Conservation (phyloP, 306 rosid genomes). For the Argentina anserina region DNA sequence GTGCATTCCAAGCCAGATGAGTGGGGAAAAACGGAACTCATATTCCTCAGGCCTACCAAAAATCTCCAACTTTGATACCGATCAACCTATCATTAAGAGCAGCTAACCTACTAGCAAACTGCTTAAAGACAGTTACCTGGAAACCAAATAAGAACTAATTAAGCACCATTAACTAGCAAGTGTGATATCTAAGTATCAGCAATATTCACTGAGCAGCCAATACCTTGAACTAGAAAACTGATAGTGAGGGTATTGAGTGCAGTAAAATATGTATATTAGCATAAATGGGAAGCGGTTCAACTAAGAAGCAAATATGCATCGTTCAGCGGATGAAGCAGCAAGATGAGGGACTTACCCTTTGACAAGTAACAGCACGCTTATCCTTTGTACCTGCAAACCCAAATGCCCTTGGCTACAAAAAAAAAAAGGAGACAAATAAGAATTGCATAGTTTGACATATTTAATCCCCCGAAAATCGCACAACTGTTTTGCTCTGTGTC, state of each 20-base stretch:
- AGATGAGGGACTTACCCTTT: conserved; percentile 58
- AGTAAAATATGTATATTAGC: background rate
- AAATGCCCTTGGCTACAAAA: conserved; percentile 76
- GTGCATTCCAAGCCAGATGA: conserved; percentile 17
- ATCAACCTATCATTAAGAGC: conserved; percentile 82
- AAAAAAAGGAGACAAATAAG: conserved; percentile 15
- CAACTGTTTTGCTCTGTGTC: background rate
- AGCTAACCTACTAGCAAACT: conserved; percentile 69
- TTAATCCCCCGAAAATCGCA: background rate
- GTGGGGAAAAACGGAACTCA: conserved; percentile 4
- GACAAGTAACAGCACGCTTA: conserved; percentile 85
- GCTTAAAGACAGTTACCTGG: conserved; percentile 89
- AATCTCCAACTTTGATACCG: conserved; percentile 86
- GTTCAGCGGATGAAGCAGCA: conserved; percentile 7
- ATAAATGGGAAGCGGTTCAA: background rate
- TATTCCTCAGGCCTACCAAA: conserved; percentile 61
- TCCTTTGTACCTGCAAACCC: conserved; percentile 99
- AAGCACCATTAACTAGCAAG: background rate
- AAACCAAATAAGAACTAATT: conserved; percentile 29
- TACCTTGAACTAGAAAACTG: background rate
- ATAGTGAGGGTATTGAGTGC: background rate
- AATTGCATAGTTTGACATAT: conserved; percentile 10
- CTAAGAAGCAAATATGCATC: conserved; percentile 10
- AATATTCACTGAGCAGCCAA: background rate
- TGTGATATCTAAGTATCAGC: background rate